Conservation (phyloP, 495 filamentous ascomycete species). For the Bombardia bombarda region DNA sequence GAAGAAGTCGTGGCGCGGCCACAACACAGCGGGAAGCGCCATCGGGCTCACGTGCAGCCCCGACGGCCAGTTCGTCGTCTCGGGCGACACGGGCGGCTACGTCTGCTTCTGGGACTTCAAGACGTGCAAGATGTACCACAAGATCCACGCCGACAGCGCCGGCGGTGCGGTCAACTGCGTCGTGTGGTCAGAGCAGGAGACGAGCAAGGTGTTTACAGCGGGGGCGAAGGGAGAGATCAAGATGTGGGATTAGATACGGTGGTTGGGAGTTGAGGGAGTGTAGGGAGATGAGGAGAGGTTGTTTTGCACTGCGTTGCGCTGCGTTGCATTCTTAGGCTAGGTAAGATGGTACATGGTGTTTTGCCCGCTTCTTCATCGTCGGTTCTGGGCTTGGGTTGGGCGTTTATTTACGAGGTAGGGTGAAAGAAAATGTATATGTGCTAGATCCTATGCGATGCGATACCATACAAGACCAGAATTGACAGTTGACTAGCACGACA, state of each 20-base stretch:
- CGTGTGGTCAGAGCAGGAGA: slow-evolving; percentile 94
- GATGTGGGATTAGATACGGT: slow-evolving; percentile 94
- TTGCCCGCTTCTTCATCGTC: too few relatives aligned
- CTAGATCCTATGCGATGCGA: too few relatives aligned
- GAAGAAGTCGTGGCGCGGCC: slow-evolving; percentile 92
- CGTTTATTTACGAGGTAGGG: too few relatives aligned
- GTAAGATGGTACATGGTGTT: too few relatives aligned
- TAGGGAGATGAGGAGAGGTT: too few relatives aligned
- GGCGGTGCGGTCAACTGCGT: slow-evolving; percentile 72
- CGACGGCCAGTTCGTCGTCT: slow-evolving; percentile 80
- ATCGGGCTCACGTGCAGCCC: slow-evolving; percentile 84
- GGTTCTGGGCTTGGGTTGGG: too few relatives aligned
- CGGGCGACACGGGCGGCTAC: slow-evolving; percentile 77
- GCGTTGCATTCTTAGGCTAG: too few relatives aligned
- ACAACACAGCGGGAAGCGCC: slow-evolving; percentile 90
- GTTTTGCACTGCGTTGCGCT: too few relatives aligned
- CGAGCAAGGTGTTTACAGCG: slow-evolving; percentile 83
- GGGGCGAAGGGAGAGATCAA: slow-evolving; percentile 83
- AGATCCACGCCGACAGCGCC: slow-evolving; percentile 62
- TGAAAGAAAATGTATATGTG: too few relatives aligned
- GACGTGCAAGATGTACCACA: slow-evolving; percentile 96
- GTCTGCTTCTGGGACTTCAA: slow-evolving; percentile 99
- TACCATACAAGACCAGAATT: too few relatives aligned
- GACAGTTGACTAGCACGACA: too few relatives aligned
- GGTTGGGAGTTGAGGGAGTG: too few relatives aligned